Conservation (phyloP, 2,329 filamentous ascomycete species). For the Epichloe sibirici region DNA sequence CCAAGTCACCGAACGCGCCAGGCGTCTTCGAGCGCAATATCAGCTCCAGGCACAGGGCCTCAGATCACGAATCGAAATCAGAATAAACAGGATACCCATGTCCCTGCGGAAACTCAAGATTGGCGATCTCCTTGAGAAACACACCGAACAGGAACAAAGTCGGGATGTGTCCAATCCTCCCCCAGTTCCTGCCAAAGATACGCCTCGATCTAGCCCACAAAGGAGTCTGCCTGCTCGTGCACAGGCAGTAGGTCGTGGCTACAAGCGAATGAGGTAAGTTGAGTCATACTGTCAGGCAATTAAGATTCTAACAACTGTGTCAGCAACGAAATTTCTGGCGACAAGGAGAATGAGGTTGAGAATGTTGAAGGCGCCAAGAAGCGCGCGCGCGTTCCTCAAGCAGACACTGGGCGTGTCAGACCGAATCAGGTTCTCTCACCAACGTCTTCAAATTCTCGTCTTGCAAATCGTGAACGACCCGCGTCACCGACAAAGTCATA, state of each 20-base stretch:
- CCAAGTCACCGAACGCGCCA: conserved; percentile 72
- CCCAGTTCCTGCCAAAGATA: conserved; percentile 40
- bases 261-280: conserved; percentile 41
- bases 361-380: conserved; percentile 59
- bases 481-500: conserved; percentile 44
- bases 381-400: conserved; percentile 33
- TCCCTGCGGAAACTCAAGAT: conserved; percentile 70
- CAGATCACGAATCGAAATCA: conserved; percentile 76
- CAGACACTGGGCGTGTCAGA: conserved; percentile 24
- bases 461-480: conserved; percentile 35
- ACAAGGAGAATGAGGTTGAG: conserved; percentile 65
- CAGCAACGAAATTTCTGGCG: conserved; percentile 52
- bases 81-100: conserved; percentile 82
- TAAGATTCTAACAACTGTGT: conserved; percentile 9
- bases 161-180: conserved; percentile 27
- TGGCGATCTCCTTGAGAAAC: conserved; percentile 56
- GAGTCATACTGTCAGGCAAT: neutral
- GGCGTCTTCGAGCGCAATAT: conserved; percentile 81
- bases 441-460: conserved; percentile 67
- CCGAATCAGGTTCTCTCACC: conserved; percentile 62
- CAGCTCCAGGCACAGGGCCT: conserved; percentile 77
- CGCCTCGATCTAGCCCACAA: conserved; percentile 22
- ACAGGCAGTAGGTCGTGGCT: conserved; percentile 16
- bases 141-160: conserved; percentile 32
- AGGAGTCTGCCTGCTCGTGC: conserved; percentile 18